Evolutionary conservation across 352 stramenopile genomes (phyloP), one percentile per base, ranked within the genome.

Genomic region (Phytophthora boehmeriae): DNA sequence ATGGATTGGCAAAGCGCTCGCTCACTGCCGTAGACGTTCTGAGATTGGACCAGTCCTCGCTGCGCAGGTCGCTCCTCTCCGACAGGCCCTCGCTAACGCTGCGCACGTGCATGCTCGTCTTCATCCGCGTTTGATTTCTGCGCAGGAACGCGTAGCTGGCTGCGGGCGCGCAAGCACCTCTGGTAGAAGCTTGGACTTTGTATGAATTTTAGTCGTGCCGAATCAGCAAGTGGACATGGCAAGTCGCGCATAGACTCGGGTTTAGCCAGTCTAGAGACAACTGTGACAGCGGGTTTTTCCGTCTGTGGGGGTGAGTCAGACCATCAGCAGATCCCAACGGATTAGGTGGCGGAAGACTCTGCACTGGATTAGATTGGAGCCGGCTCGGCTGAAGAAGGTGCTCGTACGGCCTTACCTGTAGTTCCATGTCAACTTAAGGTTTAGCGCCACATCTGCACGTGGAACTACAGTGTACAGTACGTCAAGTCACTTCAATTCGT

Each of bases 1-100:
- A 86, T 38, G 76, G 76, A 48, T 62, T 80, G 38, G 55, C 55
- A 65, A 72, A 80, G 48, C 63, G 52, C 34, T 55, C 41, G 14
- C 63, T 66, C 16, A 65, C 50, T 4, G 38, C 38, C 19, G 38
- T 16, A 44, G 38, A 44, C 2, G 38, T 44, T 9, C 38, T 44
- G 6, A 16, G 38, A 4, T 17, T 22, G 1, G 38, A 44, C 38
- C 38, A 44, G 16, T 44, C 38, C 11, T 44, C 38, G 38, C 38
- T 44, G 16, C 22, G 22, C 36, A 41, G 38, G 19, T 56, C 44
- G 8, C 28, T 55, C 38, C 41, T 20, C 6, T 50, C 10, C 14
- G 48, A 34, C 4, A 4, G 42, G 35, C 27, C 20, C 19, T 41
- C 44, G 17, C 54, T 36, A 22, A 32, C 2, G 20, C 19, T 43